Conservation (phyloP, 164 flowering plant genomes). For the Vitis cinerea region DNA sequence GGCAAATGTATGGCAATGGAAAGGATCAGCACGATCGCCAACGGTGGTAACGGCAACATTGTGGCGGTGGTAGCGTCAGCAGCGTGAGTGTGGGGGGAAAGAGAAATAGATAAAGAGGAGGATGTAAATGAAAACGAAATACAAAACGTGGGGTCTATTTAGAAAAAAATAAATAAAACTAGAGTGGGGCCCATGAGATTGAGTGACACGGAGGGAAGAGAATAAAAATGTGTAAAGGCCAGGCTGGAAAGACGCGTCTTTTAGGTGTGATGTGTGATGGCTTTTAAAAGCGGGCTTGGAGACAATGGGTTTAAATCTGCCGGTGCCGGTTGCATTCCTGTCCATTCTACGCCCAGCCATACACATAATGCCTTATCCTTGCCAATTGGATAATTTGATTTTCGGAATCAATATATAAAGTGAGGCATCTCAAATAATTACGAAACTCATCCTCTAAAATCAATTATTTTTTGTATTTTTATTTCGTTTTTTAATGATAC, state of each 20-base stretch:
- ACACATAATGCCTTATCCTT: neutral
- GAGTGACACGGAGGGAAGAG: neutral
- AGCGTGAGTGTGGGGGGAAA: neutral
- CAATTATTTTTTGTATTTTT: no score
- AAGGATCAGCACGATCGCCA: constrained; percentile 1
- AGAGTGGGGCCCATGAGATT: neutral
- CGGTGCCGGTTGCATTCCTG: neutral
- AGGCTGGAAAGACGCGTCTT: constrained; percentile 43
- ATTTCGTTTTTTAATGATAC: no score
- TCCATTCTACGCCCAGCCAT: no score
- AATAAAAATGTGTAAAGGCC: constrained; percentile 8
- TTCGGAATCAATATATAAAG: no score
- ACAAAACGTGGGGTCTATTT: no score
- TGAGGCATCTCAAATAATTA: no score
- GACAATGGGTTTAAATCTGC: neutral
- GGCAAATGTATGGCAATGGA: constrained; percentile 4
- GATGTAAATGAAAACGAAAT: neutral
- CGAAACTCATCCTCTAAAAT: no score
- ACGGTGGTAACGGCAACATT: neutral
- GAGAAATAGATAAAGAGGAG: neutral
- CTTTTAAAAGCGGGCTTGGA: neutral
- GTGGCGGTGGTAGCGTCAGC: constrained; percentile 8
- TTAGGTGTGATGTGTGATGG: constrained; percentile 1
- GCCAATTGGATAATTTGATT: no score
- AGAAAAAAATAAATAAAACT: no score